Evolutionary conservation across 768 basidiomycete species (phyloP).

Genomic region (Tylopilus felleus): DNA sequence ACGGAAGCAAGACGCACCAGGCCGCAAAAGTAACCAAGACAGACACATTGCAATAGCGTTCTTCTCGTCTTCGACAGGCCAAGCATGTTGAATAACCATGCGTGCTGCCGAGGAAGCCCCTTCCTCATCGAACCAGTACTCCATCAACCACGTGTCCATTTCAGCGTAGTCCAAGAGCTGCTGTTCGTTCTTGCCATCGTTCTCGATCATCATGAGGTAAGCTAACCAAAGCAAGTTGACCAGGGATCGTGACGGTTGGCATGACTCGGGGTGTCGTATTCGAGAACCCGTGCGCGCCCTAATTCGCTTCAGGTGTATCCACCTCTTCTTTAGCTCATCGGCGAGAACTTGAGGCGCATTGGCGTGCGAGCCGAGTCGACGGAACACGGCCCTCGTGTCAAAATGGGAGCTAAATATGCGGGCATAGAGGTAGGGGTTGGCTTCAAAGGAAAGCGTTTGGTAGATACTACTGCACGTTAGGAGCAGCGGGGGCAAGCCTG

Average conservation of each 20-base stretch:
- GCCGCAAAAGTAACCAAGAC: conserved; percentile 67
- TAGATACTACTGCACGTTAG: conserved; percentile 46
- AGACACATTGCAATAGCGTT: conserved; percentile 73
- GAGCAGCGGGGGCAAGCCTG: conserved; percentile 55
- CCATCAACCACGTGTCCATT: conserved; percentile 60
- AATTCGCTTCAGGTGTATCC: conserved; percentile 53
- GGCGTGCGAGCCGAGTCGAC: conserved; percentile 45
- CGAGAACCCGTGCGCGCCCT: conserved; percentile 34
- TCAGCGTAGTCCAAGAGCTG: conserved; percentile 70
- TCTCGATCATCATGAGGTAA: conserved; percentile 79
- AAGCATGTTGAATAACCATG: conserved; percentile 42
- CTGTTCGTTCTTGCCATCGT: conserved; percentile 65
- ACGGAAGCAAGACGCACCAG: conserved; percentile 42
- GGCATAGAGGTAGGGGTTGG: conserved; percentile 71
- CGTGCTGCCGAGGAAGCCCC: conserved; percentile 53
- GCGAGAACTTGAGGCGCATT: conserved; percentile 47
- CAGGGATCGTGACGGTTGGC: conserved; percentile 15
- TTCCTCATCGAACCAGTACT: conserved; percentile 60
- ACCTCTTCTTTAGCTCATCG: conserved; percentile 64
- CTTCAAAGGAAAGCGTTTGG: conserved; percentile 44
- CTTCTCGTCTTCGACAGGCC: conserved; percentile 54
- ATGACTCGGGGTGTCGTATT: conserved; percentile 18
- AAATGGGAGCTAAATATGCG: conserved; percentile 67
- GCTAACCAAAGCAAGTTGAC: conserved; percentile 58
- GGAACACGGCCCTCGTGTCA: conserved; percentile 49